Conservation (phyloP, 495 filamentous ascomycete species). For the Talaromyces stipitatus region DNA sequence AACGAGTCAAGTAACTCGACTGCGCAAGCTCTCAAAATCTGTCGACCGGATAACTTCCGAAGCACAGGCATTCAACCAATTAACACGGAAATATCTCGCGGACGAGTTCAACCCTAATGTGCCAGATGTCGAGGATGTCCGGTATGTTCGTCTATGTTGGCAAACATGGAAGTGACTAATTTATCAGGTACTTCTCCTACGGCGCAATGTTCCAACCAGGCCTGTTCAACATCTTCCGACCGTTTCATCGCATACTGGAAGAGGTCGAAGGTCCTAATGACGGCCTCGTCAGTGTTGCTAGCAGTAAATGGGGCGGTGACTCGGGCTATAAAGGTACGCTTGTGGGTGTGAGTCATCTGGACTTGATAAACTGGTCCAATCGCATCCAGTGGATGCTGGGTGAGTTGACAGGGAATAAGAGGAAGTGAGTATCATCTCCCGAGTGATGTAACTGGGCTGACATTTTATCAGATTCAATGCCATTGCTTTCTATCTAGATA, state of each 20-base stretch:
- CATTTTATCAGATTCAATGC: conserved; percentile 71
- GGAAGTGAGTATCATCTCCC: conserved; percentile 45
- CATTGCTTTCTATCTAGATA: conserved; percentile 88
- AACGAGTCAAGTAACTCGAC: background rate
- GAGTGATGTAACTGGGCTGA: background rate
- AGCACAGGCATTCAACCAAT: conserved; percentile 55
- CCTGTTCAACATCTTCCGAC: conserved; percentile 66
- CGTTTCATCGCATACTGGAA: conserved; percentile 63
- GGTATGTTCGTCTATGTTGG: conserved; percentile 25
- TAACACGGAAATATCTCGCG: conserved; percentile 75
- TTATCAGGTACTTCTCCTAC: conserved; percentile 74
- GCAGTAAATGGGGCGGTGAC: conserved; percentile 73
- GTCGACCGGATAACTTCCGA: background rate
- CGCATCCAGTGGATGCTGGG: conserved; percentile 63
- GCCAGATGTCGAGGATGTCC: conserved; percentile 64
- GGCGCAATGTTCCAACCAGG: conserved; percentile 65
- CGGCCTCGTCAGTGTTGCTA: conserved; percentile 82
- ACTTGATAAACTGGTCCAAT: conserved; percentile 96
- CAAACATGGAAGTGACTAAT: conserved; percentile 3
- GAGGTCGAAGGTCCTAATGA: conserved; percentile 78
- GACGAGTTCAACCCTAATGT: conserved; percentile 76
- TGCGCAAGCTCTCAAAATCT: conserved; percentile 2
- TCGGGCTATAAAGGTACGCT: conserved; percentile 76
- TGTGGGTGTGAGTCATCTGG: conserved; percentile 79
- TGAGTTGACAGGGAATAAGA: conserved; percentile 58